Evolutionary conservation across 139 green algal genomes (phyloP), one percentile per base, ranked within the genome.

Genomic region (Ettlia oleoabundans): DNA sequence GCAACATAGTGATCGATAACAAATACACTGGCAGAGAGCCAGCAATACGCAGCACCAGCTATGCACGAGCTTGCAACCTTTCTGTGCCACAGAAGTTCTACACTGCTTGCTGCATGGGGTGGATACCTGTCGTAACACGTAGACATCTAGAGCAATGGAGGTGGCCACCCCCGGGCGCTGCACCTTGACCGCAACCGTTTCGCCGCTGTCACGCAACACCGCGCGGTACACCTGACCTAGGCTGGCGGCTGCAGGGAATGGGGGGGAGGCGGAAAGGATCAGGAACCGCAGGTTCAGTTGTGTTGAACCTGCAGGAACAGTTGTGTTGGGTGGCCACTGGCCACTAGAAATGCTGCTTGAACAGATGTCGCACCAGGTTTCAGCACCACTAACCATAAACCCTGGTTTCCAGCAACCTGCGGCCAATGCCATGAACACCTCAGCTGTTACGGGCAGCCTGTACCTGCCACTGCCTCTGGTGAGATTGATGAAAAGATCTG

Each of bases 131-230:
- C 95, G 89, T 69, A 98, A 81, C 55, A 98, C 93, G 86, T 90
- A 95, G 13, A 96, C 86, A 83, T 98, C 95, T 47, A 96, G 77
- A 2, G 89, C 91, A 37, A 98, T 97, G 70, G 86, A 84, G 66
- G 93, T 82, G 9, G 88, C 84, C 58, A 98, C 93, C 5, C 92
- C 90, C 15, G 95, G 94, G 10, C 95, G 88, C 88, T 98, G 95
- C 76, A 98, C 94, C 85, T 96, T 96, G 47, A 96, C 90, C 1
- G 92, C 94, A 42, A 96, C 93, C 68, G 88, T 79, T 33, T 47
- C 33, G 7, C 89, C 87, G 15, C 68, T 78, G 1, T 61, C 41
- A 0, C 80, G 63, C 82, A 95, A 72, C 30, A 32, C 35, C 0
- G 67, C 92, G 9, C 82, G 86, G 80, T 94, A 95, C 43, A 96